Evolutionary conservation across 75 land plant species (phyloP).

Genomic region (Pinus tabuliformis): DNA sequence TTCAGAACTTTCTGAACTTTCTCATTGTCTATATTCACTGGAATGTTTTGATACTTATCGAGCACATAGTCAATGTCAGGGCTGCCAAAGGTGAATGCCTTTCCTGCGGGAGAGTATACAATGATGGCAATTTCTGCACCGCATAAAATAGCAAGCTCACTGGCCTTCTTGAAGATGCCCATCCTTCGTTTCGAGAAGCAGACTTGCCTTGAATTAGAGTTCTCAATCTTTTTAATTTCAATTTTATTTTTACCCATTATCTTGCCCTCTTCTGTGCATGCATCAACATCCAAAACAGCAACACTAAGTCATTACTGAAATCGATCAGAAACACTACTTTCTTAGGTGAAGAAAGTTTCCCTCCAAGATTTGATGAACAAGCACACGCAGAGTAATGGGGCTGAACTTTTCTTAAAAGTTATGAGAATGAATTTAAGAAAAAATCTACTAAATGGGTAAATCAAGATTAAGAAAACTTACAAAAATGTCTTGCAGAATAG

Average conservation of each 20-base stretch:
- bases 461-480: no score
- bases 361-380: no score
- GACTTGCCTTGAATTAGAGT: conserved; percentile 36
- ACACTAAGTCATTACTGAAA: no score
- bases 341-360: no score
- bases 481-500: no score
- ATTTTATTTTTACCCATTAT: conserved; percentile 41
- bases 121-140: conserved; percentile 45
- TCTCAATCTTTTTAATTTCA: conserved; percentile 47
- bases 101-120: conserved; percentile 47
- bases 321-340: no score
- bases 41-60: conserved; percentile 13
- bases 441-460: no score
- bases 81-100: conserved; percentile 46
- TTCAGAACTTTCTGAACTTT: not conserved
- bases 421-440: no score
- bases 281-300: no score
- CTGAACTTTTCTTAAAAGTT: no score
- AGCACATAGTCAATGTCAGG: conserved; percentile 45
- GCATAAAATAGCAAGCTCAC: conserved; percentile 46
- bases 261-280: not conserved
- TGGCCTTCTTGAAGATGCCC: conserved; percentile 49
- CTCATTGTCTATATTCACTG: not conserved
- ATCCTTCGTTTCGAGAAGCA: conserved; percentile 43
- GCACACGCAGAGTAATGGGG: no score